phyloP scores from a whole-genome alignment of 2,329 filamentous ascomycete genomes.

The Paracoccidioides lutzii region DNA sequence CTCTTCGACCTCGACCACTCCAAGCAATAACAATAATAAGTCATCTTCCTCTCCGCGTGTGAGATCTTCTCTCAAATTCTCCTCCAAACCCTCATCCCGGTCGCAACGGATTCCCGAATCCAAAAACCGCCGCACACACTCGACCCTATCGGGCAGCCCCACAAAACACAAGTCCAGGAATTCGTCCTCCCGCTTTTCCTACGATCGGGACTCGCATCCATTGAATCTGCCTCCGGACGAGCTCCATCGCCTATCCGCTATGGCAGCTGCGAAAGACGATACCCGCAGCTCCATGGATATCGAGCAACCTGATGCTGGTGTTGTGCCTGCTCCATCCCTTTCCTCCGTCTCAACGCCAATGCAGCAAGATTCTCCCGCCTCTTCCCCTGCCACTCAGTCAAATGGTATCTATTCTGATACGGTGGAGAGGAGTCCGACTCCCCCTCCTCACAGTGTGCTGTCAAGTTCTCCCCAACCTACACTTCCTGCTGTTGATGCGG shows the following conservation, averaged over 20 bases:
- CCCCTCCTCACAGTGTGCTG: conserved; percentile 35
- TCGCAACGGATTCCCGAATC: conserved; percentile 10
- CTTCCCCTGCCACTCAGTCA: conserved; percentile 20
- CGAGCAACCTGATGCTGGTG: conserved; percentile 49
- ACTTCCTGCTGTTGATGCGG: conserved; percentile 56
- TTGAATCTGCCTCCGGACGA: conserved; percentile 85
- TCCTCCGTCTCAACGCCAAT: conserved; percentile 27
- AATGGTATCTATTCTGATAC: conserved; percentile 24
- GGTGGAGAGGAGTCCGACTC: conserved; percentile 31
- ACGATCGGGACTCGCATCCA: conserved; percentile 57
- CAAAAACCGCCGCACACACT: conserved; percentile 18
- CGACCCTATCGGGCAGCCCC: conserved; percentile 10
- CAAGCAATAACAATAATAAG: conserved; percentile 2
- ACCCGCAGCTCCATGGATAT: conserved; percentile 60
- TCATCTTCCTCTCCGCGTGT: conserved; percentile 6
- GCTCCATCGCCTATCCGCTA: conserved; percentile 58
- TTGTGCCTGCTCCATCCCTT: conserved; percentile 13
- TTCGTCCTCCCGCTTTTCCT: conserved; percentile 20
- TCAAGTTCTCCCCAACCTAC: conserved; percentile 37
- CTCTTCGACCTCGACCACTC: conserved; percentile 8
- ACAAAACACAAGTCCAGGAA: conserved; percentile 1
- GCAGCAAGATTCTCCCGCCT: conserved; percentile 9
- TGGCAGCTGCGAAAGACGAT: conserved; percentile 35
- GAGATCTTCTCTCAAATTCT: conserved; percentile 8
- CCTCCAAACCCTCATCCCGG: conserved; percentile 13